Percentiles rank a stretch among this genome's conserved stretches.
Evolutionary conservation across 163 green algal species (phyloP).

Genomic region (Trebouxiophyceae sp.): DNA sequence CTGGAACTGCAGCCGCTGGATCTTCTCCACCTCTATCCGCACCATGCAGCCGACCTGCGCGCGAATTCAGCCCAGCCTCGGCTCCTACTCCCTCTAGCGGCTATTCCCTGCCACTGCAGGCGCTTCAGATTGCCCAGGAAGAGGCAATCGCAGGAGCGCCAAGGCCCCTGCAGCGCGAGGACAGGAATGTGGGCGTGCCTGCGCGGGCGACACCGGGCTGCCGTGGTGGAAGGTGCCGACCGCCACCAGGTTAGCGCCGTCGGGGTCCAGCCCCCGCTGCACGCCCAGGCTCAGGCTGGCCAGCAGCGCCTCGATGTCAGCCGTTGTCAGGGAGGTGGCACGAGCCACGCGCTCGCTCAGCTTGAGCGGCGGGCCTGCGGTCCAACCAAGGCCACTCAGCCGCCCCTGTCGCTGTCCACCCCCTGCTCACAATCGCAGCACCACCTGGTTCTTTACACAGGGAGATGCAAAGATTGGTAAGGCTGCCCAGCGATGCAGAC

Average conservation of each 20-base stretch:
- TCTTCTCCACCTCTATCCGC: slow-evolving; percentile 28
- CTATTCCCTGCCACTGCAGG: background rate
- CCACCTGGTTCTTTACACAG: background rate
- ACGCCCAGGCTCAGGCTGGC: slow-evolving; percentile 22
- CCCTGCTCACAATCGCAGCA: background rate
- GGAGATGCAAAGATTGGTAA: no score
- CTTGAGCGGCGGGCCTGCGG: slow-evolving; percentile 25
- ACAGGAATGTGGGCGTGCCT: no score
- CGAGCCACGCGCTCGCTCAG: slow-evolving; percentile 22
- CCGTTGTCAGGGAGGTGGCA: background rate
- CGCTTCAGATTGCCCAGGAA: background rate
- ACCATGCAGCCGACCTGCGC: slow-evolving; percentile 28
- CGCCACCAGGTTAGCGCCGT: slow-evolving; percentile 26
- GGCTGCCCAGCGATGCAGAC: no score
- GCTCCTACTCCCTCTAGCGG: no score
- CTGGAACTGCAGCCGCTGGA: slow-evolving; percentile 20
- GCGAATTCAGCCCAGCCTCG: background rate
- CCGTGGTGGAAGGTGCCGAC: slow-evolving; percentile 21
- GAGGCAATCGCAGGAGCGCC: no score
- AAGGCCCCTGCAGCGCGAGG: no score
- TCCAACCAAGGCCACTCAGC: background rate
- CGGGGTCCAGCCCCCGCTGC: slow-evolving; percentile 27
- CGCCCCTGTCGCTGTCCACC: background rate
- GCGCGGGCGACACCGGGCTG: background rate
- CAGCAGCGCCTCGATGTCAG: slow-evolving; percentile 20